Conservation (phyloP, 1,139 yeast species). For the Nakaseomyces delphensis region DNA sequence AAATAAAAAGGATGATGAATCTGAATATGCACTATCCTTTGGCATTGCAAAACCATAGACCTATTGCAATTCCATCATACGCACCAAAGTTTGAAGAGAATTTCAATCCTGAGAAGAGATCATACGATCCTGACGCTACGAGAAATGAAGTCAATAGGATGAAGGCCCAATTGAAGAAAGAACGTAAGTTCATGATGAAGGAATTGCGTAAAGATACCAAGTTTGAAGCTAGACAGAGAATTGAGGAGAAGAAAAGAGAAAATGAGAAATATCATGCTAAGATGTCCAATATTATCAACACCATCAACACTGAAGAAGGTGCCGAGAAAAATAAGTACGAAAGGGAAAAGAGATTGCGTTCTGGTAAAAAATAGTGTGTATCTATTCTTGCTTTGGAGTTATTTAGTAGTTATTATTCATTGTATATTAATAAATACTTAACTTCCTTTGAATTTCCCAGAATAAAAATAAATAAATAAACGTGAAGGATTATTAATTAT, state of each 20-base stretch:
- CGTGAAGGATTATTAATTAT: neutral
- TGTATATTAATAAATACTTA: constrained; percentile 1
- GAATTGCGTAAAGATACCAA: constrained; percentile 84
- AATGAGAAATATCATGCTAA: constrained; percentile 78
- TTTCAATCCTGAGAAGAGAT: constrained; percentile 90
- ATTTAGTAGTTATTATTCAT: neutral
- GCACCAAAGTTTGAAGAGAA: constrained; percentile 94
- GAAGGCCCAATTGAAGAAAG: constrained; percentile 80
- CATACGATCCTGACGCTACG: constrained; percentile 74
- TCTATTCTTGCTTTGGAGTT: neutral
- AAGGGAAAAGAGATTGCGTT: constrained; percentile 66
- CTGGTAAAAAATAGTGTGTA: constrained; percentile 34
- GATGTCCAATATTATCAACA: constrained; percentile 78
- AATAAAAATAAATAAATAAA: too few relatives aligned
- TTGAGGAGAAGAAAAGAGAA: constrained; percentile 64
- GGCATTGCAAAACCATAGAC: constrained; percentile 77
- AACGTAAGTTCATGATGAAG: constrained; percentile 76
- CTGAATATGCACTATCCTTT: constrained; percentile 61
- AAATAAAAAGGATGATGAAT: constrained; percentile 43
- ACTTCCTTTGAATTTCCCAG: too few relatives aligned
- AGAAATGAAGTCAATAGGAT: constrained; percentile 79
- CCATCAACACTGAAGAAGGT: constrained; percentile 88
- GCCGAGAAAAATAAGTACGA: constrained; percentile 88
- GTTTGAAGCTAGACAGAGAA: constrained; percentile 80
- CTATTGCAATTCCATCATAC: constrained; percentile 73